These are phyloP conservation scores for Eucalyptus regnans DNA, from an alignment of 345 rosid species.

Conservation along the genomic window DNA sequence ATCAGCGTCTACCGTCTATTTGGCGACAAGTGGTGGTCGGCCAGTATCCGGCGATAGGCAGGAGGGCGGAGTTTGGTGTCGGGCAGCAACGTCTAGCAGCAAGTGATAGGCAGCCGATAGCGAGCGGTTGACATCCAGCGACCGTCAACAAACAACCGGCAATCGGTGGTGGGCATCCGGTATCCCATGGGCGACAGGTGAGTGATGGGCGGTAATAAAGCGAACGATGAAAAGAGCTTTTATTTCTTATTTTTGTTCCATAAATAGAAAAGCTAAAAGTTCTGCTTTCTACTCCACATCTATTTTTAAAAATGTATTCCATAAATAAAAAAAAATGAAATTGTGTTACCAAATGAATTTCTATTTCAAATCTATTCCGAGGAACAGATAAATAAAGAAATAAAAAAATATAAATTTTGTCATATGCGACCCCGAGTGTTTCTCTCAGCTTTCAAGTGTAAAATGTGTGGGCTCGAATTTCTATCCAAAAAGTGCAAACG, in stretches of 20 bases:
- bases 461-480: too few relatives aligned
- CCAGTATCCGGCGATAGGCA: accelerated
- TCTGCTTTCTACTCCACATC: accelerated
- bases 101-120: accelerated
- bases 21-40: accelerated
- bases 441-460: too few relatives aligned
- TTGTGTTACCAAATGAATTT: accelerated
- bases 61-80: accelerated
- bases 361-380: accelerated
- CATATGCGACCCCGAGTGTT: accelerated
- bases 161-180: accelerated
- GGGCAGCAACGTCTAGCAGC: accelerated
- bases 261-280: accelerated
- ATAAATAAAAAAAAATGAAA: too few relatives aligned
- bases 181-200: accelerated
- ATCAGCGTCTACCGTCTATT: accelerated
- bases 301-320: too few relatives aligned
- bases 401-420: accelerated
- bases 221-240: too few relatives aligned
- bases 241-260: accelerated
- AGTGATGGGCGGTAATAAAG: too few relatives aligned
- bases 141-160: accelerated
- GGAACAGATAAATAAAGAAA: accelerated
- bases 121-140: accelerated
- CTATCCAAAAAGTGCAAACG: accelerated